Base-by-base conservation (phyloP, 495 filamentous ascomycete species). In the Xylaria telfairii region DNA sequence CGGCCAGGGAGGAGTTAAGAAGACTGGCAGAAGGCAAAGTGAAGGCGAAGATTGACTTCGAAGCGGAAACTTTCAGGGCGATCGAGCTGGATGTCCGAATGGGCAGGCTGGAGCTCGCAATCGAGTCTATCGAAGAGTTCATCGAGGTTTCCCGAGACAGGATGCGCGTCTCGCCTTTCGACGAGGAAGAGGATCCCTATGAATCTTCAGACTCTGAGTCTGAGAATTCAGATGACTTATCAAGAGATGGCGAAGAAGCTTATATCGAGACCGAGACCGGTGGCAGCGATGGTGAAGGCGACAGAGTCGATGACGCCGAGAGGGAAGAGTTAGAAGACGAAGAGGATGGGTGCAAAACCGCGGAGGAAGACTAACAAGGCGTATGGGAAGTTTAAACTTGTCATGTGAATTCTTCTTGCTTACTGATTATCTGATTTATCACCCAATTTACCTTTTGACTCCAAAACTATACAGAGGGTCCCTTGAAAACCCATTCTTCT, bases 401-500 rank as follows among this genome's bases (percentile, higher is more conserved):
- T 57, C 2, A 1, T 10, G n/a, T 8, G 32, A 34, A 32, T 47
- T 39, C 24, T 47, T 32, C 39, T 28, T 21, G 1, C 4, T 47
- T n/a, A n/a, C 24, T 19, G 8, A 32, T n/a, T 19, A 44, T 47
- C 41, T 47, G 4, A 9, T 62, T 0, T 6, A 39, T 42, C 17
- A 1, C 21, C 37, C 9, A 13, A 28, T 19, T 47, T 26, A 17
- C 24, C 21, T 9, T 2, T 51, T 5, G n/a, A 21, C 17, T 34
- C 63, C 2, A 46, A 1, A 9, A 21, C n/a, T 39, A 49, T 0
- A 17, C n/a, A 6, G 46, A 51, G 24, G 21, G 12, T 6, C 4
- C 65, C 8, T 67, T n/a, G 19, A 72, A 85, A 28, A 56, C 74
- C 83, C 84, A 86, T 32, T 83, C 79, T 57, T 80, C 51, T 5